Percentiles rank a stretch among this genome's conserved stretches.
phyloP scores from a whole-genome alignment of 495 filamentous ascomycete species.

The Parathielavia hyrcaniae region DNA sequence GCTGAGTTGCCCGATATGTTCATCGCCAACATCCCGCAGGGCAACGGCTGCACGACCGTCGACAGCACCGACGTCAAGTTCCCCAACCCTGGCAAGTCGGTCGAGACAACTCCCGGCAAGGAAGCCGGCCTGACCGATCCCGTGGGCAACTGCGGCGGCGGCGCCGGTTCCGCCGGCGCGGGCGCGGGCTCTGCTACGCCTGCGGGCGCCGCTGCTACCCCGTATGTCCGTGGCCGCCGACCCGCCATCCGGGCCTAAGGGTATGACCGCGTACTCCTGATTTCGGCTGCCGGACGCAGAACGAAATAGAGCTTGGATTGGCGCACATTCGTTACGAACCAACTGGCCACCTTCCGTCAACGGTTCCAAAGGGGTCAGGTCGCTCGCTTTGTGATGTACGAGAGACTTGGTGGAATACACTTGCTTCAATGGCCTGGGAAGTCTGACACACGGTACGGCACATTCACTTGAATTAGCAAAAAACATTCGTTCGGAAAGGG shows the following conservation, averaged over 20 bases:
- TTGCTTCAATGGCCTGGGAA: not conserved
- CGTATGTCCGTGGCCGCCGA: slow-evolving; percentile 14
- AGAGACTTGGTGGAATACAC: not conserved
- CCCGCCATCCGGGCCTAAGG: slow-evolving; percentile 8
- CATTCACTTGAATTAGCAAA: not conserved
- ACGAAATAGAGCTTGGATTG: not conserved
- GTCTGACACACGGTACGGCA: not conserved
- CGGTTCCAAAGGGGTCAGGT: not conserved
- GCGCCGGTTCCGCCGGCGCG: slow-evolving; percentile 9
- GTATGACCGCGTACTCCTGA: not conserved
- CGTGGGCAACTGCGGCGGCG: slow-evolving; percentile 19
- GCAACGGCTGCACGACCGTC: slow-evolving; percentile 47
- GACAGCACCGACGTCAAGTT: slow-evolving; percentile 44
- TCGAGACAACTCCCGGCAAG: slow-evolving; percentile 41
- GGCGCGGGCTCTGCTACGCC: slow-evolving; percentile 4
- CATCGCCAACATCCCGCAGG: slow-evolving; percentile 58
- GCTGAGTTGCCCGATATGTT: slow-evolving; percentile 71
- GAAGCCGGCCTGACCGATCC: slow-evolving; percentile 10
- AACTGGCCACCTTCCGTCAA: not conserved
- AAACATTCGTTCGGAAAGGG: slow-evolving; percentile 7
- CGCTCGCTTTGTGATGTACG: not conserved
- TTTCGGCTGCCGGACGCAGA: not conserved
- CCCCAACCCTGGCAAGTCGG: slow-evolving; percentile 52
- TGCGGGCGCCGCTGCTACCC: slow-evolving; percentile 3
- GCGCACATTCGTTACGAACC: not conserved